These are phyloP conservation scores for Salix caprea DNA, from an alignment of 345 rosid genomes.

Conservation along the genomic window DNA sequence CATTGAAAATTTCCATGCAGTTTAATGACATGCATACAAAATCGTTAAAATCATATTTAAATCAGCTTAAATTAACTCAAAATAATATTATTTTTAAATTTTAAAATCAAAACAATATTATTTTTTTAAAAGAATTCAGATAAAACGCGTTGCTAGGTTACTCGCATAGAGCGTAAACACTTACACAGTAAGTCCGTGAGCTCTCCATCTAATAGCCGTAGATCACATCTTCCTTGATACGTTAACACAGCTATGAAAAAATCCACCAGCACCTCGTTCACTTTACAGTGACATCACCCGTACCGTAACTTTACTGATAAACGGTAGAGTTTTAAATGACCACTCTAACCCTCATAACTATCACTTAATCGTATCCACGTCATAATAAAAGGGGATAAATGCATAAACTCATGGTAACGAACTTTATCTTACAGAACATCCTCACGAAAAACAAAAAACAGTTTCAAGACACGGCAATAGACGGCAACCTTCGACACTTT, in stretches of 20 bases:
- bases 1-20: too few species aligned
- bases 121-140: too few species aligned
- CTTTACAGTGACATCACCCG: background rate
- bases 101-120: too few species aligned
- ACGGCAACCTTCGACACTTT: slow-evolving; percentile 3
- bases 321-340: background rate
- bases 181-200: background rate
- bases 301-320: background rate
- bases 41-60: too few species aligned
- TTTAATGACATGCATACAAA: too few species aligned
- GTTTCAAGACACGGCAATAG: slow-evolving; percentile 20
- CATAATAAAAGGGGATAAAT: slow-evolving; percentile 6
- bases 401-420: background rate
- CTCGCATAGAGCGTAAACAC: too few species aligned
- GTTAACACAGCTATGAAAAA: background rate
- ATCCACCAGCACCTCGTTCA: background rate
- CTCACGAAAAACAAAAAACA: slow-evolving; percentile 10
- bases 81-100: too few species aligned
- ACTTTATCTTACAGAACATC: background rate
- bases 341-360: background rate
- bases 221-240: background rate
- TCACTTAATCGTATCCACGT: background rate
- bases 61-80: too few species aligned
- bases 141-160: too few species aligned
- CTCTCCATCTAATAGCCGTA: background rate